Conservation (phyloP, 352 stramenopile species). For the Pythium biforme region DNA sequence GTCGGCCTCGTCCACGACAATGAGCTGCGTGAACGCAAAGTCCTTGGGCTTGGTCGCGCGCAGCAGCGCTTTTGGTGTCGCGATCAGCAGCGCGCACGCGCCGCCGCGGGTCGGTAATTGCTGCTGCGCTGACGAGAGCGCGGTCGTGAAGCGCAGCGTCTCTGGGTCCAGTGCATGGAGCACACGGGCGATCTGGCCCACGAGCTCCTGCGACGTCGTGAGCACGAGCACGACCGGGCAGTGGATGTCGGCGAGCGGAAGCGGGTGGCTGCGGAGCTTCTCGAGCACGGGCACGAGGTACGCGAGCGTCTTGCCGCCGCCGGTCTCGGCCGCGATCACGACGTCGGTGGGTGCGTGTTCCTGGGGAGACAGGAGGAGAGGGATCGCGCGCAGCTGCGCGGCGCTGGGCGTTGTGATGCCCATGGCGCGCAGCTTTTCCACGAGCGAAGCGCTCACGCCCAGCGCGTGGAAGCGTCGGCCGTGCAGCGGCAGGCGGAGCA, state of each 20-base stretch:
- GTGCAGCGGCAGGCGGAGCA: neutral
- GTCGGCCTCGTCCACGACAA: slow-evolving; percentile 83
- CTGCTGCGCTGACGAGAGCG: slow-evolving; percentile 59
- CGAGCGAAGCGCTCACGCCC: slow-evolving; percentile 37
- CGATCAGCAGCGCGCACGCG: slow-evolving; percentile 61
- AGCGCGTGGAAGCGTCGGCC: slow-evolving; percentile 54
- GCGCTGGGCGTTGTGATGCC: slow-evolving; percentile 48
- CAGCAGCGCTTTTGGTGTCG: slow-evolving; percentile 64
- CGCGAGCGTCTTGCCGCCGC: slow-evolving; percentile 94
- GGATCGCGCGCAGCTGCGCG: slow-evolving; percentile 57
- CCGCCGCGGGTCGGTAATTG: slow-evolving; percentile 36
- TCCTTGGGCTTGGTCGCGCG: slow-evolving; percentile 60
- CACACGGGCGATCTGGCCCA: slow-evolving; percentile 63
- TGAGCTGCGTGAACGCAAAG: slow-evolving; percentile 69
- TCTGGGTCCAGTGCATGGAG: slow-evolving; percentile 42
- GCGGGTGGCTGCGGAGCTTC: slow-evolving; percentile 34
- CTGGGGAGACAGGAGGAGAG: slow-evolving; percentile 33
- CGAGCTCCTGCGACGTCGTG: slow-evolving; percentile 86
- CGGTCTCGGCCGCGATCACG: slow-evolving; percentile 94
- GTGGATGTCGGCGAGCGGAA: slow-evolving; percentile 38
- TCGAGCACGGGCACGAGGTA: slow-evolving; percentile 94
- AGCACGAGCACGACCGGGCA: slow-evolving; percentile 72
- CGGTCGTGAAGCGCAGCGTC: slow-evolving; percentile 34
- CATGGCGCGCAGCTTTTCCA: slow-evolving; percentile 35
- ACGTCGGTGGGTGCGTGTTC: slow-evolving; percentile 72